phyloP scores from a whole-genome alignment of 805 yeast genomes.

The Candida hungchunana region DNA sequence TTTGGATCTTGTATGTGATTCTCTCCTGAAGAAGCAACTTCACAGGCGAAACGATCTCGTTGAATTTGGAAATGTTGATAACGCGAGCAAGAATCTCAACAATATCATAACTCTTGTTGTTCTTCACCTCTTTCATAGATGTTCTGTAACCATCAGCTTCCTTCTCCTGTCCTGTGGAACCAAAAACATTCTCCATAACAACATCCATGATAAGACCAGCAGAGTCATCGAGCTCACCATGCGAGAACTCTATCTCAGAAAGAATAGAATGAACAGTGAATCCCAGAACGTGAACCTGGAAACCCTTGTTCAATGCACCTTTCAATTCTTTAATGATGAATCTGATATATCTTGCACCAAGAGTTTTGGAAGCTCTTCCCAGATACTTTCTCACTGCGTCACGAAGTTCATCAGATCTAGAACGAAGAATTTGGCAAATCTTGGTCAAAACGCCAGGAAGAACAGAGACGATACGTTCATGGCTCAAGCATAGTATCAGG shows the following conservation, averaged over 20 bases:
- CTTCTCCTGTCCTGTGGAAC: conserved; percentile 88
- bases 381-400: conserved; percentile 79
- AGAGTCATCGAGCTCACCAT: conserved; percentile 74
- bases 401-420: conserved; percentile 82
- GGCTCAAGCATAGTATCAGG: conserved; percentile 57
- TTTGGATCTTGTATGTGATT: conserved; percentile 62
- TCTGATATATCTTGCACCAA: conserved; percentile 71
- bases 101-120: conserved; percentile 82
- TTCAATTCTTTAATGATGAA: conserved; percentile 77
- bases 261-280: conserved; percentile 77
- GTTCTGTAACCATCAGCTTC: conserved; percentile 89
- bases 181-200: conserved; percentile 90
- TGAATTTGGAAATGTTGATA: conserved; percentile 54
- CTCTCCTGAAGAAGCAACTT: conserved; percentile 58
- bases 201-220: conserved; percentile 58
- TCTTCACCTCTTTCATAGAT: conserved; percentile 85
- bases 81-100: conserved; percentile 72
- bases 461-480: conserved; percentile 48
- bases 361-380: conserved; percentile 53
- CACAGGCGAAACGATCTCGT: conserved; percentile 61
- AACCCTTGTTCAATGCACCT: conserved; percentile 78
- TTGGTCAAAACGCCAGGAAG: conserved; percentile 82
- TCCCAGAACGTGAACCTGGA: conserved; percentile 90
- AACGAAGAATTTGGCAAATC: conserved; percentile 83
- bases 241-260: conserved; percentile 47